Percentiles rank a stretch among this genome's conserved stretches.
Evolutionary conservation across 2,329 filamentous ascomycete genomes (phyloP).

Genomic region (Colletotrichum echinochloae): DNA sequence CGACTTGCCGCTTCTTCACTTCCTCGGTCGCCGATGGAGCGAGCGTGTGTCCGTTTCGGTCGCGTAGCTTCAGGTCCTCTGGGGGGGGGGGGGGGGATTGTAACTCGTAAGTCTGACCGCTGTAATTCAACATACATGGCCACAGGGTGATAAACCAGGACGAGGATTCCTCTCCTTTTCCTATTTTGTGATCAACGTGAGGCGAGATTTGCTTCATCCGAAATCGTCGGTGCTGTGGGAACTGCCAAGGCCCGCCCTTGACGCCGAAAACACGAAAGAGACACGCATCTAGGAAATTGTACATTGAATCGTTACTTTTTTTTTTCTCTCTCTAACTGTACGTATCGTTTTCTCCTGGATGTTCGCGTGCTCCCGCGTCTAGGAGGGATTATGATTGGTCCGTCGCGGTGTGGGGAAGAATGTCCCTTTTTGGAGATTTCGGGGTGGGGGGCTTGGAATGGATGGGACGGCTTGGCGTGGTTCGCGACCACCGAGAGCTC

Average conservation of each 20-base stretch:
- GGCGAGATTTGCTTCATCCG: constrained; percentile 18
- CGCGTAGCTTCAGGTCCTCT: not conserved
- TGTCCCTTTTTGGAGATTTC: constrained; percentile 4
- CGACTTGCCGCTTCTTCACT: not conserved
- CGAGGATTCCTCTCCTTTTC: not conserved
- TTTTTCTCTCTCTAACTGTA: not conserved
- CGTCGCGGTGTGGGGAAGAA: constrained; percentile 13
- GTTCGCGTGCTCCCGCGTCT: constrained; percentile 19
- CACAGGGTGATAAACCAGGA: not conserved
- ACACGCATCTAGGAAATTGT: not conserved
- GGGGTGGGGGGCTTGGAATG: not conserved
- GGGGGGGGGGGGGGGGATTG: too few relatives aligned
- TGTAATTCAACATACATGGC: not conserved
- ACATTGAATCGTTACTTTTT: not conserved
- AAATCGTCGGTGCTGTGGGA: not conserved
- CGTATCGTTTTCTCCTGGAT: not conserved
- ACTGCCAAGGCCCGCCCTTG: too few relatives aligned
- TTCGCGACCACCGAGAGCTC: constrained; percentile 7
- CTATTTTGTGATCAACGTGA: not conserved
- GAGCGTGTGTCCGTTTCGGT: not conserved
- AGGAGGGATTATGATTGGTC: not conserved
- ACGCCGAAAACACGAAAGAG: not conserved
- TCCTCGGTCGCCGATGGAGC: not conserved
- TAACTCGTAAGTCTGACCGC: not conserved
- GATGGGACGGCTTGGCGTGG: constrained; percentile 7